Evolutionary conservation across 164 flowering plant species (phyloP).

Genomic region (Nymphaea colorata): DNA sequence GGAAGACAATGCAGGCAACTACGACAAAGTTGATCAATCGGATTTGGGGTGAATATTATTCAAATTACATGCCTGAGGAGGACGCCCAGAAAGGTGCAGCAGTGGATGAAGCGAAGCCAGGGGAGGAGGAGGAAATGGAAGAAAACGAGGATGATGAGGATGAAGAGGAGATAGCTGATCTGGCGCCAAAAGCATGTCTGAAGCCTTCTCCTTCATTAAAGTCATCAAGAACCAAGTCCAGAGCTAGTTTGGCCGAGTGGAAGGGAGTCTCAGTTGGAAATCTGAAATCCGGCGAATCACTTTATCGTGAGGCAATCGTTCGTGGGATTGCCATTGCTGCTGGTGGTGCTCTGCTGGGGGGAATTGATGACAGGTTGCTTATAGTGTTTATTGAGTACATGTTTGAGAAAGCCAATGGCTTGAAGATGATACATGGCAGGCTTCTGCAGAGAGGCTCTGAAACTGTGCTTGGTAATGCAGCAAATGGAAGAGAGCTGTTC

Average conservation of each 20-base stretch:
- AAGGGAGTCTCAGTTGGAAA: conserved; percentile 50
- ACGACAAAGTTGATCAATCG: conserved; percentile 66
- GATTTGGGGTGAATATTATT: conserved; percentile 89
- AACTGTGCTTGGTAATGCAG: conserved; percentile 77
- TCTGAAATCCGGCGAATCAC: conserved; percentile 30
- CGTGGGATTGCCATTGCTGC: conserved; percentile 42
- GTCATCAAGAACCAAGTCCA: conserved; percentile 12
- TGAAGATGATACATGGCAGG: conserved; percentile 79
- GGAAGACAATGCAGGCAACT: conserved; percentile 76
- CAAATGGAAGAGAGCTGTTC: conserved; percentile 81
- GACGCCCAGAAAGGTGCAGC: conserved; percentile 15
- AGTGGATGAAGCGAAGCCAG: conserved; percentile 31
- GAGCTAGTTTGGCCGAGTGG: conserved; percentile 36
- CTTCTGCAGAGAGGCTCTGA: conserved; percentile 46
- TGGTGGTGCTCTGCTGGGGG: conserved; percentile 48
- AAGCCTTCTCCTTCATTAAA: conserved; percentile 8
- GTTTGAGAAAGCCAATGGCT: conserved; percentile 50
- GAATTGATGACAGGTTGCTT: conserved; percentile 28
- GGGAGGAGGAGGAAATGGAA: conserved; percentile 35
- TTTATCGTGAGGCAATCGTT: conserved; percentile 46
- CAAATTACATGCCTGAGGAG: conserved; percentile 58
- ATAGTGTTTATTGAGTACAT: conserved; percentile 77
- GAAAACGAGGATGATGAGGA: conserved; percentile 27
- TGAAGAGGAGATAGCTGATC: conserved; percentile 27
- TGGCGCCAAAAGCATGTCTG: conserved; percentile 3